These are phyloP conservation scores for Senna tora DNA, from an alignment of 306 rosid species.

Conservation along the genomic window DNA sequence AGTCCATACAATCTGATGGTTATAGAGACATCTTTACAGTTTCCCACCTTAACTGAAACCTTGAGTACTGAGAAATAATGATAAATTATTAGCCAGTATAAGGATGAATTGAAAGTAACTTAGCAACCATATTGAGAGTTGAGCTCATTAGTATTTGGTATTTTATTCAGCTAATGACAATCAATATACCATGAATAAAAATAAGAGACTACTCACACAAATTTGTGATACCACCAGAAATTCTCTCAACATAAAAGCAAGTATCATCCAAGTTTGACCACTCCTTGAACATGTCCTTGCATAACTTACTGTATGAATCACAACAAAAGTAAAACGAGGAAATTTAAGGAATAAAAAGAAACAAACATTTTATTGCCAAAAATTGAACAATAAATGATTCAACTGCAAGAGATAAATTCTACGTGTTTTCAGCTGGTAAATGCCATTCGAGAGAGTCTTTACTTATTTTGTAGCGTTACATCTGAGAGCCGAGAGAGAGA, in stretches of 20 bases:
- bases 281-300: conserved; percentile 76
- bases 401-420: not conserved
- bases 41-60: conserved; percentile 62
- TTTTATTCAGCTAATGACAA: not conserved
- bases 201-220: conserved; percentile 56
- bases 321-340: not conserved
- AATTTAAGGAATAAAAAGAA: not conserved
- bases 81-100: conserved; percentile 25
- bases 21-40: conserved; percentile 44
- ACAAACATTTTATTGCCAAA: not conserved
- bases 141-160: not conserved
- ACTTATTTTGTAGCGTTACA: not conserved
- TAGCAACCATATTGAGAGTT: conserved; percentile 1
- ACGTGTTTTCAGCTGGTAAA: not conserved
- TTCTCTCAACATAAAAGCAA: conserved; percentile 63
- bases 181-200: not conserved
- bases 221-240: conserved; percentile 92
- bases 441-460: not conserved
- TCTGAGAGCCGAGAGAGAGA: not conserved
- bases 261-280: conserved; percentile 77
- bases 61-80: conserved; percentile 60
- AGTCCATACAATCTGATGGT: conserved; percentile 84
- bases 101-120: not conserved
- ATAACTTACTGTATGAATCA: conserved; percentile 59
- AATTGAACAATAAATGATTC: not conserved